These are phyloP conservation scores for Pseudogymnoascus sp. DNA, from an alignment of 2,329 filamentous ascomycete genomes.

Conservation along the genomic window DNA sequence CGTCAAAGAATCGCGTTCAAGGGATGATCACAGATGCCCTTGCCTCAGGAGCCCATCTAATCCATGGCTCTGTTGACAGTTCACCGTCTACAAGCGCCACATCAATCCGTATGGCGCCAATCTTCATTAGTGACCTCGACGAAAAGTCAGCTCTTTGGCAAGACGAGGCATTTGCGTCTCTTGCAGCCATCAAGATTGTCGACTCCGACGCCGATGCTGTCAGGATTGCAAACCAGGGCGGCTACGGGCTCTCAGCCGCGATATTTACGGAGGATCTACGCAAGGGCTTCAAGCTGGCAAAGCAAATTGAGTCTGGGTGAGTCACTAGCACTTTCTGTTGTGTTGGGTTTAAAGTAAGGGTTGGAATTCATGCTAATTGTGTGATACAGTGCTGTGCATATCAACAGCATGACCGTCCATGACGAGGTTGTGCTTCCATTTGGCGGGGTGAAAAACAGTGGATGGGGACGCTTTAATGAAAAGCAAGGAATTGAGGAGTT, in stretches of 20 bases:
- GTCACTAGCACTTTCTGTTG: neutral
- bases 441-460: constrained; percentile 40
- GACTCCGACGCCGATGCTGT: constrained; percentile 34
- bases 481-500: constrained; percentile 40
- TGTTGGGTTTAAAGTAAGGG: neutral
- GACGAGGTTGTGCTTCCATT: constrained; percentile 40
- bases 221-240: constrained; percentile 33
- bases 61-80: constrained; percentile 15
- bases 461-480: constrained; percentile 40
- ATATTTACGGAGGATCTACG: constrained; percentile 29
- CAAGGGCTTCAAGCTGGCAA: constrained; percentile 13
- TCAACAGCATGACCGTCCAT: constrained; percentile 43
- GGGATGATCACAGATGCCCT: neutral
- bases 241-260: constrained; percentile 32
- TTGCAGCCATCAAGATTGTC: constrained; percentile 28
- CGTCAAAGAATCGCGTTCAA: constrained; percentile 19
- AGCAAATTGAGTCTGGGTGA: constrained; percentile 12
- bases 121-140: constrained; percentile 24
- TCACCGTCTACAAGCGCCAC: constrained; percentile 14
- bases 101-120: constrained; percentile 10
- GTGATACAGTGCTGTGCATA: constrained; percentile 36
- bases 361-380: neutral
- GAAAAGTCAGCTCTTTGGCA: constrained; percentile 27
- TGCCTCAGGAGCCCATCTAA: neutral
- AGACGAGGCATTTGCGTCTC: constrained; percentile 30